Evolutionary conservation across 2,329 filamentous ascomycete genomes (phyloP).

Genomic region (Pseudogymnoascus sp.): DNA sequence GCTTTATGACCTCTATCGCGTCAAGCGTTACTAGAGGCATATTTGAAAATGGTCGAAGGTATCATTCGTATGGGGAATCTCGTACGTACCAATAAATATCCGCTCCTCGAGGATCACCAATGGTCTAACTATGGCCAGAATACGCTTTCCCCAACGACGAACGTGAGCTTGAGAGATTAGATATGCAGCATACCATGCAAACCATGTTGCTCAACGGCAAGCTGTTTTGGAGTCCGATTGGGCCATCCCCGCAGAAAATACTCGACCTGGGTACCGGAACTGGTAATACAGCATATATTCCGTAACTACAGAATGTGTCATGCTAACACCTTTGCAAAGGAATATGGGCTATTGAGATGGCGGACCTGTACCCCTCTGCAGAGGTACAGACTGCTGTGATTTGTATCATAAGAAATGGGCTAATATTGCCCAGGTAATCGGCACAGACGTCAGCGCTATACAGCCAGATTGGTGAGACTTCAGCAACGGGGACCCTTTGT

Average conservation of each 20-base stretch:
- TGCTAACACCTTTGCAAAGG: not conserved
- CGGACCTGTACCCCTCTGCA: not conserved
- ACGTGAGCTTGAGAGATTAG: slow-evolving; percentile 20
- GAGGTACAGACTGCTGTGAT: not conserved
- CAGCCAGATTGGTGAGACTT: slow-evolving; percentile 6
- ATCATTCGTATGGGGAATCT: slow-evolving; percentile 35
- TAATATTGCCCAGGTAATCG: not conserved
- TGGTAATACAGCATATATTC: slow-evolving; percentile 5
- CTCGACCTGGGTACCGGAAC: slow-evolving; percentile 18
- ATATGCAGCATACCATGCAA: not conserved
- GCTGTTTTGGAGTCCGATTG: not conserved
- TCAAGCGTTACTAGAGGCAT: slow-evolving; percentile 38
- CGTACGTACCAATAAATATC: not conserved
- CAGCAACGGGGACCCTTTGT: not conserved
- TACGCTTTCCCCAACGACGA: slow-evolving; percentile 18
- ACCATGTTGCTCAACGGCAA: not conserved
- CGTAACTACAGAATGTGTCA: not conserved
- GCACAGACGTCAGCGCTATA: slow-evolving; percentile 1
- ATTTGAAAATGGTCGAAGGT: slow-evolving; percentile 39
- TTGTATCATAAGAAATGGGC: not conserved
- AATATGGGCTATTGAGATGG: not conserved
- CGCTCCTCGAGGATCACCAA: not conserved
- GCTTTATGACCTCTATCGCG: slow-evolving; percentile 25
- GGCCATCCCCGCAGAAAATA: slow-evolving; percentile 12
- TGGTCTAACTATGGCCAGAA: slow-evolving; percentile 18